These are phyloP conservation scores for Heterococcus sp. DNA, from an alignment of 108 stramenopile species.

Conservation along the genomic window DNA sequence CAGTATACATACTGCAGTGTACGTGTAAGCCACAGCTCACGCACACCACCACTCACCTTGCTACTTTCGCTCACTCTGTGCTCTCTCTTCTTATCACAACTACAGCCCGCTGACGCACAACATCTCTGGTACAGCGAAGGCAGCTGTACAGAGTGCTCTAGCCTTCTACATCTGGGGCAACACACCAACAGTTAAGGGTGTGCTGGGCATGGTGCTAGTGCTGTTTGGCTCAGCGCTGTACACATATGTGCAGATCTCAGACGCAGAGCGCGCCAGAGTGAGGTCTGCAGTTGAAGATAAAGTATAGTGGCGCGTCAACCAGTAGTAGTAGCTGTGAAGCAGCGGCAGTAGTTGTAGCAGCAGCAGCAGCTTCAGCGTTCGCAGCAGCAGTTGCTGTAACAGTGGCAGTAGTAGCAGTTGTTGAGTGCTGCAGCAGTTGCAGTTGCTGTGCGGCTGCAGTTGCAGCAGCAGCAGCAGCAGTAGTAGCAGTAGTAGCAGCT, in stretches of 20 bases:
- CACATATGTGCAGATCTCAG: constrained; percentile 35
- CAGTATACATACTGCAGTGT: neutral
- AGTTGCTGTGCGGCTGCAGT: too few species aligned
- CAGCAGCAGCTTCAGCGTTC: too few species aligned
- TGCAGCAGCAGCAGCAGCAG: too few species aligned
- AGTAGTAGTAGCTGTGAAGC: too few species aligned
- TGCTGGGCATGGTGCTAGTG: constrained; percentile 23
- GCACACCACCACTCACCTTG: neutral
- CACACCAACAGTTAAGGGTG: constrained; percentile 58
- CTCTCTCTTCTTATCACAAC: too few species aligned
- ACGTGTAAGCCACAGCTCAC: neutral
- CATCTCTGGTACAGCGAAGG: constrained; percentile 89
- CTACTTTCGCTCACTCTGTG: constrained; percentile 68
- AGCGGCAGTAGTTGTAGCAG: too few species aligned
- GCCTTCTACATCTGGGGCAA: constrained; percentile 92
- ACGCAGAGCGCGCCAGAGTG: neutral
- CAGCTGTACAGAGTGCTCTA: constrained; percentile 74
- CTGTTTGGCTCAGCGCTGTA: constrained; percentile 35
- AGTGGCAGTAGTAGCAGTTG: too few species aligned
- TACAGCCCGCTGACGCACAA: constrained; percentile 90
- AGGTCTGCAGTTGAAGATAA: too few species aligned
- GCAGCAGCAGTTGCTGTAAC: too few species aligned
- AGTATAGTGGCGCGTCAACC: too few species aligned
- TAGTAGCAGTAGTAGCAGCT: too few species aligned
- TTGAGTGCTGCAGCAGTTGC: too few species aligned